phyloP scores from a whole-genome alignment of 2,329 filamentous ascomycete species.

The Aspergillus eucalypticola region DNA sequence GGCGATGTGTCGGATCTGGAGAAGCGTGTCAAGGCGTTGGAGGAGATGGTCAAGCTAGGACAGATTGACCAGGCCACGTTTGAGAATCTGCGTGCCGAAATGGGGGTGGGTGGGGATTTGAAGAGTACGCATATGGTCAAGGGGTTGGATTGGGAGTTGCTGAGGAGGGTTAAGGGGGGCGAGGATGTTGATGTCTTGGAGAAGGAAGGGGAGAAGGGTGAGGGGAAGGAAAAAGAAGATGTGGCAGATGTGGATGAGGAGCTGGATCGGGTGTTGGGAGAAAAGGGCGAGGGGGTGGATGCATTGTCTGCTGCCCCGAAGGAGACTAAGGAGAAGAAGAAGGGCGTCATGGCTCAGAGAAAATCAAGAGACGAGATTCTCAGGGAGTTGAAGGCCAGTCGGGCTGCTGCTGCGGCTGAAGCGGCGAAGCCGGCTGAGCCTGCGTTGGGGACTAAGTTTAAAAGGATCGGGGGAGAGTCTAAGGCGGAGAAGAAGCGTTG shows the following conservation, averaged over 20 bases:
- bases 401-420: constrained; percentile 41
- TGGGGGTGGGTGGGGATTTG: constrained; percentile 76
- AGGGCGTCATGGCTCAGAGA: constrained; percentile 55
- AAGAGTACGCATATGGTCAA: constrained; percentile 85
- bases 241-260: constrained; percentile 64
- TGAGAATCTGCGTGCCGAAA: constrained; percentile 70
- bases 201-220: constrained; percentile 22
- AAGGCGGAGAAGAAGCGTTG: constrained; percentile 53
- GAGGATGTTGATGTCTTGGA: constrained; percentile 53
- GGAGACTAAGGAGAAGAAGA: constrained; percentile 52
- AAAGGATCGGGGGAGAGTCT: constrained; percentile 49
- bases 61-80: constrained; percentile 81
- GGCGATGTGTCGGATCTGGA: constrained; percentile 47
- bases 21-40: constrained; percentile 72
- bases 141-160: constrained; percentile 81
- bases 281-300: constrained; percentile 34
- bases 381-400: constrained; percentile 58
- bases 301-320: constrained; percentile 30
- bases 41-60: constrained; percentile 77
- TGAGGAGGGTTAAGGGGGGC: constrained; percentile 46
- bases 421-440: constrained; percentile 49
- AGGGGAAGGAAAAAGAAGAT: constrained; percentile 34
- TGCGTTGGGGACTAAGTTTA: constrained; percentile 56
- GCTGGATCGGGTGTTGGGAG: constrained; percentile 46
- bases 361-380: constrained; percentile 61